A percentile compares a stretch with the other conserved stretches of the same genome.
Conservation (phyloP, 257 asterid genomes). For the Scutellaria galericulata region DNA sequence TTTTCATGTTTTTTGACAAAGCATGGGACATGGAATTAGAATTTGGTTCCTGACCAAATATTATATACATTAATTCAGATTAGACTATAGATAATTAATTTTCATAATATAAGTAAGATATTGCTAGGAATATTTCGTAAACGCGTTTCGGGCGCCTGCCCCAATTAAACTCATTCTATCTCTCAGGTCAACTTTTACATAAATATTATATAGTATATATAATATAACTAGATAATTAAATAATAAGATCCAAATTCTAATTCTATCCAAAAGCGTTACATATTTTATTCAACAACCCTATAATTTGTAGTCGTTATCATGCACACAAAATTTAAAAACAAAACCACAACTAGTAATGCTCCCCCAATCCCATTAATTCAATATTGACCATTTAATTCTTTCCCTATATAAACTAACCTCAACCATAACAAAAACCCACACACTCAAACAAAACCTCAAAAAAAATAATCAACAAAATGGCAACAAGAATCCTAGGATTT, state of each 20-base stretch:
- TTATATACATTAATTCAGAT: background rate
- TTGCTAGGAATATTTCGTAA: background rate
- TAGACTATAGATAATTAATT: background rate
- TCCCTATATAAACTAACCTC: slow-evolving; percentile 41
- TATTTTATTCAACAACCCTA: slow-evolving; percentile 33
- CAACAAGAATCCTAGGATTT: slow-evolving; percentile 29
- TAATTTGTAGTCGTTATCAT: slow-evolving; percentile 15
- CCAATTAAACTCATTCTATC: background rate
- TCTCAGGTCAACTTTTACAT: slow-evolving; percentile 30
- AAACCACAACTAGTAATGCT: background rate
- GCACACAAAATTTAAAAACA: background rate
- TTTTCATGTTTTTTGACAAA: background rate
- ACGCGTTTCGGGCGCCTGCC: no score
- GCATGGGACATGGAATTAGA: background rate
- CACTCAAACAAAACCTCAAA: background rate
- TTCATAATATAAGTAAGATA: background rate
- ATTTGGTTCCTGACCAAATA: no score
- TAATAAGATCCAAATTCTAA: background rate
- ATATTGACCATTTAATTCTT: background rate
- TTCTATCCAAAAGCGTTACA: slow-evolving; percentile 24
- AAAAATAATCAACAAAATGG: slow-evolving; percentile 34
- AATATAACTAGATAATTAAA: background rate
- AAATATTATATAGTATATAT: background rate
- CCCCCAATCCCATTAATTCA: background rate
- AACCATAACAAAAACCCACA: slow-evolving; percentile 24